Evolutionary conservation across 2,329 filamentous ascomycete genomes (phyloP).

Genomic region (Claviceps pazoutovae): DNA sequence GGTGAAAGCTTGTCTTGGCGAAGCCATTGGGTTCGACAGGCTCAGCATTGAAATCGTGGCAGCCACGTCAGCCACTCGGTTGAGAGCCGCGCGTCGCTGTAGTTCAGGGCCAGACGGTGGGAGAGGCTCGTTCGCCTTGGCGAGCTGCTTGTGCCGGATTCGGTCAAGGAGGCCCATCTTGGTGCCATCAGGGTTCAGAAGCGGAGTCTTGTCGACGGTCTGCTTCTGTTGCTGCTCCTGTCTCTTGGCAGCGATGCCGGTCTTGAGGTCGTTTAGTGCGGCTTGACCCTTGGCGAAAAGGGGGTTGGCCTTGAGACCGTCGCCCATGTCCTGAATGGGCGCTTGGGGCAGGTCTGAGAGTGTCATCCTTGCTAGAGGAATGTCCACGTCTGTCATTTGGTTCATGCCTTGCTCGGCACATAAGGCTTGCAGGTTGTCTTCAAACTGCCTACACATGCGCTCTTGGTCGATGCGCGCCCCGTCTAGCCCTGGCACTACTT

Average conservation of each 20-base stretch:
- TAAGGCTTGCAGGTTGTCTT: slow-evolving; percentile 31
- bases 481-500: slow-evolving; percentile 29
- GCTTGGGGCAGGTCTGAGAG: slow-evolving; percentile 29
- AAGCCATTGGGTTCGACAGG: slow-evolving; percentile 32
- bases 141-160: slow-evolving; percentile 55
- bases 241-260: slow-evolving; percentile 40
- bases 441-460: slow-evolving; percentile 40
- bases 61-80: slow-evolving; percentile 54
- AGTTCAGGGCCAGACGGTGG: slow-evolving; percentile 45
- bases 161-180: slow-evolving; percentile 62
- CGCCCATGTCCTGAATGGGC: slow-evolving; percentile 19
- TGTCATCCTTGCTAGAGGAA: slow-evolving; percentile 41
- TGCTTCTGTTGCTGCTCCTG: slow-evolving; percentile 28
- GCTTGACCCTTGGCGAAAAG: slow-evolving; percentile 52
- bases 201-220: slow-evolving; percentile 11
- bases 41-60: slow-evolving; percentile 54
- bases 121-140: slow-evolving; percentile 39
- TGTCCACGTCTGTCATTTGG: slow-evolving; percentile 19
- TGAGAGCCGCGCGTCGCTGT: slow-evolving; percentile 48
- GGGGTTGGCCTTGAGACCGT: slow-evolving; percentile 33
- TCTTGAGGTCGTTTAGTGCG: slow-evolving; percentile 55
- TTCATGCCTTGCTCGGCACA: slow-evolving; percentile 25
- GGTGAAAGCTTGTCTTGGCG: slow-evolving; percentile 49
- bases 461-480: slow-evolving; percentile 32
- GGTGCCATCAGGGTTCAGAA: slow-evolving; percentile 28